A percentile compares a stretch with the other conserved stretches of the same genome.
These are phyloP conservation scores for Inosperma sp. DNA, from an alignment of 768 basidiomycete species.

Conservation along the genomic window DNA sequence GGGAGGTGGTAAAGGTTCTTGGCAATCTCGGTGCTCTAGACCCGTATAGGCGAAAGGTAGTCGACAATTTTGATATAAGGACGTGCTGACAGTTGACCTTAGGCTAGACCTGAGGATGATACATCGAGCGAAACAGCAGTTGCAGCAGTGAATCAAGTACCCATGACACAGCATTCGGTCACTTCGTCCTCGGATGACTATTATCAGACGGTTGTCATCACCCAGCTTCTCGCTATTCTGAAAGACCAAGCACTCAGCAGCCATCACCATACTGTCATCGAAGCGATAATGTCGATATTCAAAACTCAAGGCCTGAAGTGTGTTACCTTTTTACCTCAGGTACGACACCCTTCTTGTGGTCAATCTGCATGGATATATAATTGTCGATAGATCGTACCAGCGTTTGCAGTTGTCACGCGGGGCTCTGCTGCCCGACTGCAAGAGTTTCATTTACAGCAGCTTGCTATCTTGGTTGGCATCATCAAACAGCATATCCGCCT, in stretches of 20 bases:
- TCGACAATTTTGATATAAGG: not conserved
- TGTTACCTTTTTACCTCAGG: conserved; percentile 91
- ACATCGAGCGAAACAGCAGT: conserved; percentile 53
- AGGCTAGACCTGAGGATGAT: conserved; percentile 65
- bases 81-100: conserved; percentile 2
- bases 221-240: conserved; percentile 77
- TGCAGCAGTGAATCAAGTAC: conserved; percentile 63
- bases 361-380: conserved; percentile 1
- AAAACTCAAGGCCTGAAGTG: conserved; percentile 97
- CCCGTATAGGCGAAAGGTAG: conserved; percentile 90
- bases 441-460: conserved; percentile 92
- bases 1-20: conserved; percentile 92
- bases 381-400: conserved; percentile 93
- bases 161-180: conserved; percentile 56
- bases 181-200: conserved; percentile 83
- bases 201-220: conserved; percentile 95
- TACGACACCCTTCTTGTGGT: conserved; percentile 27
- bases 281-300: conserved; percentile 98
- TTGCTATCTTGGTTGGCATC: conserved; percentile 91
- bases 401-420: conserved; percentile 85
- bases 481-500: conserved; percentile 97
- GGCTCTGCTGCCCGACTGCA: conserved; percentile 77
- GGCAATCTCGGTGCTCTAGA: conserved; percentile 96
- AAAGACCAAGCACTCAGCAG: conserved; percentile 83
- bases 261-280: conserved; percentile 91